Evolutionary conservation across 768 basidiomycete species (phyloP).

Genomic region (Auriculariales sp.): DNA sequence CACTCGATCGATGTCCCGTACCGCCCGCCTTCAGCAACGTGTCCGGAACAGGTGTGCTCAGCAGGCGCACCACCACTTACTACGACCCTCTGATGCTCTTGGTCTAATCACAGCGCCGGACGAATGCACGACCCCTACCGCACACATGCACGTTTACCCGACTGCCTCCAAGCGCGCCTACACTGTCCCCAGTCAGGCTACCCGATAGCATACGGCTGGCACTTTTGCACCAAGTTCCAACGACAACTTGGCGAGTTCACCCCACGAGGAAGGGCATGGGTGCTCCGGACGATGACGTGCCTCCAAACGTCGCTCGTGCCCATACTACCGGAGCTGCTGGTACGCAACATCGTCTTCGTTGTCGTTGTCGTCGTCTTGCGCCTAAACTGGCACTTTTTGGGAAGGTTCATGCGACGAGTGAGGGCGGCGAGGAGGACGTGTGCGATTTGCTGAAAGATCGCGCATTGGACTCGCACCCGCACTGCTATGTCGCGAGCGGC

Average conservation of each 20-base stretch:
- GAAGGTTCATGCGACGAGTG: not conserved
- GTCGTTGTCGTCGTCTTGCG: not conserved
- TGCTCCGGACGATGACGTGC: constrained; percentile 31
- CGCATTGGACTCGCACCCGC: constrained; percentile 28
- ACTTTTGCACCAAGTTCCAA: constrained; percentile 25
- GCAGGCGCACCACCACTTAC: too few species aligned
- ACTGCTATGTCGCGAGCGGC: constrained; percentile 27
- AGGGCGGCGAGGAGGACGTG: constrained; percentile 13
- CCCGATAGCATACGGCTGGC: constrained; percentile 26
- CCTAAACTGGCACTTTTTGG: not conserved
- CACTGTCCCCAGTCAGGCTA: constrained; percentile 30
- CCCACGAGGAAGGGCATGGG: constrained; percentile 24
- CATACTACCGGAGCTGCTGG: not conserved
- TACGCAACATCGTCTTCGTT: too few species aligned
- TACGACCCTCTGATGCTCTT: too few species aligned
- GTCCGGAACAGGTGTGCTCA: too few species aligned
- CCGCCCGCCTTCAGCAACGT: too few species aligned
- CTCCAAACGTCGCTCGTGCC: constrained; percentile 27
- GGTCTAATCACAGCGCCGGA: not conserved
- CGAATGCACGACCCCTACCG: constrained; percentile 17
- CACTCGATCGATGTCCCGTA: too few species aligned
- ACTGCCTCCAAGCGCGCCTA: constrained; percentile 30
- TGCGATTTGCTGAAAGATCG: constrained; percentile 21
- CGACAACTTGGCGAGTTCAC: constrained; percentile 16
- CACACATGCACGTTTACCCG: constrained; percentile 26